Evolutionary conservation across 768 basidiomycete species (phyloP).

Genomic region (Agrocybe chaxingu): DNA sequence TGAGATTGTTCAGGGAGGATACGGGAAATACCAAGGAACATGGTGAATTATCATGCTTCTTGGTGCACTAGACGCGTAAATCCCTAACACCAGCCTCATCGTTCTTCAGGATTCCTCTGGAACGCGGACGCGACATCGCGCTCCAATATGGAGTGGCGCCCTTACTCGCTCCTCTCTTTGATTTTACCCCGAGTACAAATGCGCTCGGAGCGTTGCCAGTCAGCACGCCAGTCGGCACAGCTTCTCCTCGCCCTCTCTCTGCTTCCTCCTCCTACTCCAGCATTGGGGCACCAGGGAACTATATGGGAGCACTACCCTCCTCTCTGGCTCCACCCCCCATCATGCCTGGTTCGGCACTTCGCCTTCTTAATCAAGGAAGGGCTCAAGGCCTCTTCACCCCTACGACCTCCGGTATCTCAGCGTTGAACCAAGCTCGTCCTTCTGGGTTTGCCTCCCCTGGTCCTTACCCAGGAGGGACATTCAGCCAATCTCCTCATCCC

Average conservation of each 20-base stretch:
- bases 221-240: slow-evolving; percentile 40
- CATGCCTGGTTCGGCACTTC: slow-evolving; percentile 83
- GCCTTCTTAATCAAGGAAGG: slow-evolving; percentile 79
- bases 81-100: background rate
- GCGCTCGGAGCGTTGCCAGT: slow-evolving; percentile 69
- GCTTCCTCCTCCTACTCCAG: slow-evolving; percentile 67
- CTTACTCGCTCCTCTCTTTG: slow-evolving; percentile 86
- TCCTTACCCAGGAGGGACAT: slow-evolving; percentile 40
- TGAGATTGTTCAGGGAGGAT: slow-evolving; percentile 98
- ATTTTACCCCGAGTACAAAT: slow-evolving; percentile 79
- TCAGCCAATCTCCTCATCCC: slow-evolving; percentile 47
- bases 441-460: slow-evolving; percentile 53
- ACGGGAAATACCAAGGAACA: slow-evolving; percentile 98
- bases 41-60: slow-evolving; percentile 56
- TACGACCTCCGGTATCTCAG: slow-evolving; percentile 62
- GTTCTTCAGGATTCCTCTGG: slow-evolving; percentile 83
- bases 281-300: slow-evolving; percentile 42
- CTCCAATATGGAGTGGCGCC: slow-evolving; percentile 88
- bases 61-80: slow-evolving; percentile 14
- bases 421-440: slow-evolving; percentile 30
- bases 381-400: slow-evolving; percentile 86
- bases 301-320: slow-evolving; percentile 42
- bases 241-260: slow-evolving; percentile 63
- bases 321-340: slow-evolving; percentile 78
- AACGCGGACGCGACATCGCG: slow-evolving; percentile 90